Evolutionary conservation across 1,284 basidiomycete species (phyloP).

Genomic region (Cystobasidium sp.): DNA sequence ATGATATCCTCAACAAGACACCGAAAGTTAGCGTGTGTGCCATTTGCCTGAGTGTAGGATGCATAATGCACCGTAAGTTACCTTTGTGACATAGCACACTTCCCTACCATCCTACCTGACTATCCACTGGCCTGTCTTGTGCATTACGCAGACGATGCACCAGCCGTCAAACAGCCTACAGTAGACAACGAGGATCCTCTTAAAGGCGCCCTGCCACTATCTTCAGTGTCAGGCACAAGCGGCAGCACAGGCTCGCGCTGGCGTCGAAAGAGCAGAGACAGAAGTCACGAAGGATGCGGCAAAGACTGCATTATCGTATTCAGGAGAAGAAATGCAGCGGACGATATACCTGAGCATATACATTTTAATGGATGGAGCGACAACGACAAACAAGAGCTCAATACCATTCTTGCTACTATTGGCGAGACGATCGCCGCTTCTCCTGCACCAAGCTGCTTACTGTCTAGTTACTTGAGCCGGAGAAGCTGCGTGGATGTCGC

Average conservation of each 20-base stretch:
- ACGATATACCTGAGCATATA: neutral
- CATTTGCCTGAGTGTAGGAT: conserved; percentile 37
- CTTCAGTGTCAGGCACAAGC: conserved; percentile 31
- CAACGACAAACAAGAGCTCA: neutral
- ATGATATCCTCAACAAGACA: conserved; percentile 9
- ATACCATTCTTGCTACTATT: conserved; percentile 7
- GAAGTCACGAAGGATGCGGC: conserved; percentile 27
- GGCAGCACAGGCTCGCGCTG: conserved; percentile 15
- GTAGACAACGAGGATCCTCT: conserved; percentile 22
- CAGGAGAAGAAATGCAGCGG: neutral
- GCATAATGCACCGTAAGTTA: conserved; percentile 38
- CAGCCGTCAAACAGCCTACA: conserved; percentile 30
- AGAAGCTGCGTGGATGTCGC: conserved; percentile 19
- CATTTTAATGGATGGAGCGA: neutral
- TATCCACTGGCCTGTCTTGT: neutral
- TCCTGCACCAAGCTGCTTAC: conserved; percentile 10
- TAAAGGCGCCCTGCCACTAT: neutral
- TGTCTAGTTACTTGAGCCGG: conserved; percentile 17
- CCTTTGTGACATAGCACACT: no score
- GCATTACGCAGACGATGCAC: conserved; percentile 13
- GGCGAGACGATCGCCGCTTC: conserved; percentile 17
- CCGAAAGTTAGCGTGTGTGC: conserved; percentile 28
- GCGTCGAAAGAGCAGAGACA: conserved; percentile 20
- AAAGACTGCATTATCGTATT: conserved; percentile 14
- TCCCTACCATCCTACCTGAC: neutral